Evolutionary conservation across 345 rosid species (phyloP).

Genomic region (Iberis pinnata): DNA sequence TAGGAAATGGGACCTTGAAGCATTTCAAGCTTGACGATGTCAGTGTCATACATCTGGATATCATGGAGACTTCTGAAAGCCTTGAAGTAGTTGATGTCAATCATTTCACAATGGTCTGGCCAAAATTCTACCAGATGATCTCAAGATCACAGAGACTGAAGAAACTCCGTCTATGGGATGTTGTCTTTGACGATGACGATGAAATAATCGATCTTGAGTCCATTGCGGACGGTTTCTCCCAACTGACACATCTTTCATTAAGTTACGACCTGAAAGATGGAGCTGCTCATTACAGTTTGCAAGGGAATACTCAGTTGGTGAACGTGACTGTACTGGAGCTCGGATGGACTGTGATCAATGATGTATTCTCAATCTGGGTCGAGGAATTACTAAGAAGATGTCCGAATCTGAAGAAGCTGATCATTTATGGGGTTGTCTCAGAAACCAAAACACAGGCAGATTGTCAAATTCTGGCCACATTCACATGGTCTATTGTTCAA

Average conservation of each 20-base stretch:
- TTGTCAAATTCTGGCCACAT: slow-evolving; percentile 54
- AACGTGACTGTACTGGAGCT: slow-evolving; percentile 63
- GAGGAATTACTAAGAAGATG: slow-evolving; percentile 59
- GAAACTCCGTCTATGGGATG: slow-evolving; percentile 80
- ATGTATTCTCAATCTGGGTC: slow-evolving; percentile 58
- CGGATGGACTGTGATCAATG: slow-evolving; percentile 59
- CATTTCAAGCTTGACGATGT: slow-evolving; percentile 71
- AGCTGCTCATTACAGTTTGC: slow-evolving; percentile 47
- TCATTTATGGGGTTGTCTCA: slow-evolving; percentile 61
- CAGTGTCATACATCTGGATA: slow-evolving; percentile 60
- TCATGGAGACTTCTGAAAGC: slow-evolving; percentile 53
- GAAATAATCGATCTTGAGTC: slow-evolving; percentile 62
- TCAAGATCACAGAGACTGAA: slow-evolving; percentile 59
- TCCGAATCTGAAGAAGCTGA: slow-evolving; percentile 57
- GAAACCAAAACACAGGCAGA: slow-evolving; percentile 61
- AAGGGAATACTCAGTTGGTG: slow-evolving; percentile 48
- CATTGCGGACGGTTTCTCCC: slow-evolving; percentile 58
- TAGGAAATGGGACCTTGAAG: slow-evolving; percentile 70
- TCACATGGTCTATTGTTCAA: slow-evolving; percentile 61
- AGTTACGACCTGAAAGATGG: slow-evolving; percentile 62
- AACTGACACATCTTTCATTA: slow-evolving; percentile 58
- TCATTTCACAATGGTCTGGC: slow-evolving; percentile 63
- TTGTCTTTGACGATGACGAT: slow-evolving; percentile 54
- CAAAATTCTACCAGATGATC: slow-evolving; percentile 70
- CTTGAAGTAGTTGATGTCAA: slow-evolving; percentile 69